A percentile compares a stretch with the other conserved stretches of the same genome.
Conservation (phyloP, 345 rosid genomes). For the Pugionium cornutum region DNA sequence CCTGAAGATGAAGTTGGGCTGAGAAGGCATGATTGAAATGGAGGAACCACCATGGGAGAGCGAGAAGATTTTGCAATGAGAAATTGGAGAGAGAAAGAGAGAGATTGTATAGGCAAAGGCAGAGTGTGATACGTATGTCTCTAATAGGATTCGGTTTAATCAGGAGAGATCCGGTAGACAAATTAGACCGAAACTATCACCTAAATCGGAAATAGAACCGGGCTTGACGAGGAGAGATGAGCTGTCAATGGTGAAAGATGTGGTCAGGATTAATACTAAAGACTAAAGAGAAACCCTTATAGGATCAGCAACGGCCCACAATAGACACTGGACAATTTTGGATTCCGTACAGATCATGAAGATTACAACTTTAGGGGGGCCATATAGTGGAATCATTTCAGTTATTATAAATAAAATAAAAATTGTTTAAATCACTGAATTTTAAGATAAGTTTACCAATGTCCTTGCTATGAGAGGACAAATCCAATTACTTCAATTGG, state of each 20-base stretch:
- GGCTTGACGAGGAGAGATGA: conserved; percentile 7
- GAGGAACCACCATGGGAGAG: conserved; percentile 44
- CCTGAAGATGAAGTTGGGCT: conserved; percentile 39
- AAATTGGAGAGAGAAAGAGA: conserved; percentile 23
- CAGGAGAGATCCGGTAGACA: conserved; percentile 8
- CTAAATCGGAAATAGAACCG: conserved; percentile 14
- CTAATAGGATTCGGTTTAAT: conserved; percentile 34
- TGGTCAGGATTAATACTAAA: not conserved
- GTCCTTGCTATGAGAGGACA: not conserved
- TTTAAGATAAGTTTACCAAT: not conserved
- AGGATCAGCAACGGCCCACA: conserved; percentile 23
- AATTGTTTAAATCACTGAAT: not conserved
- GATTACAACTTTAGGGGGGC: conserved; percentile 13
- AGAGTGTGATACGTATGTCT: conserved; percentile 31
- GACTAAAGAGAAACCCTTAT: not conserved
- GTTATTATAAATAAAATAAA: not conserved
- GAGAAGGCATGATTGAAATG: conserved; percentile 45
- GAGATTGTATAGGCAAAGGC: conserved; percentile 26
- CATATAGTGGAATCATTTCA: conserved; percentile 7
- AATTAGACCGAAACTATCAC: not conserved
- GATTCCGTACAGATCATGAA: conserved; percentile 35
- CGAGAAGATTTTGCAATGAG: conserved; percentile 30
- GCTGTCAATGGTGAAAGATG: conserved; percentile 21
- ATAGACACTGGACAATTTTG: conserved; percentile 13
- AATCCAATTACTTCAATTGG: too few relatives aligned